Percentiles rank a stretch among this genome's conserved stretches.
phyloP scores from a whole-genome alignment of 2,329 filamentous ascomycete species.

The Leptographium flavum region DNA sequence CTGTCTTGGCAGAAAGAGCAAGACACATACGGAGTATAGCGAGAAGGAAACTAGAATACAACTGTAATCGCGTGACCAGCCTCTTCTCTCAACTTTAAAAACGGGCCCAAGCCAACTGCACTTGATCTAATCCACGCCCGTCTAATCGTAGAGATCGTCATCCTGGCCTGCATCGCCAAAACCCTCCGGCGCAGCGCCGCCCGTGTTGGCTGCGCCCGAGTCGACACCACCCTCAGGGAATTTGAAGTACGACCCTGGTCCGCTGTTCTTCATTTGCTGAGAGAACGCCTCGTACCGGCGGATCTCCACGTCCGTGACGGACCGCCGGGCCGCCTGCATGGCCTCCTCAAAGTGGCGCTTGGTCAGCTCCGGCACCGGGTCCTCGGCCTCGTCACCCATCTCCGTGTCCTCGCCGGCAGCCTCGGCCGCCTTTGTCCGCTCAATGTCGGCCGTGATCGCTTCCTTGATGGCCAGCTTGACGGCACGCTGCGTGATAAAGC shows the following conservation, averaged over 20 bases:
- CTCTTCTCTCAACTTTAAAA: background rate
- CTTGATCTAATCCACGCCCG: slow-evolving; percentile 44
- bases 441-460: slow-evolving; percentile 77
- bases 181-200: slow-evolving; percentile 23
- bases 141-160: slow-evolving; percentile 92
- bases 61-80: background rate
- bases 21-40: background rate
- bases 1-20: background rate
- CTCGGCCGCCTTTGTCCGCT: slow-evolving; percentile 79
- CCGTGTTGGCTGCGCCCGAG: slow-evolving; percentile 46
- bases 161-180: slow-evolving; percentile 86
- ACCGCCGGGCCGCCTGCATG: slow-evolving; percentile 86
- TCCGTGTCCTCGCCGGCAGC: slow-evolving; percentile 66
- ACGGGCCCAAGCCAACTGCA: background rate
- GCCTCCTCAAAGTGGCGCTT: slow-evolving; percentile 97
- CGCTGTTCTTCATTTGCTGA: slow-evolving; percentile 97
- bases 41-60: slow-evolving; percentile 6
- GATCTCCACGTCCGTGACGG: slow-evolving; percentile 93
- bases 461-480: slow-evolving; percentile 99
- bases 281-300: slow-evolving; percentile 96
- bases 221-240: slow-evolving; percentile 64
- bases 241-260: slow-evolving; percentile 93
- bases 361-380: slow-evolving; percentile 90
- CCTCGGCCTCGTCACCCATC: slow-evolving; percentile 76
- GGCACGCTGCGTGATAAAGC: slow-evolving; percentile 95